Evolutionary conservation across 768 basidiomycete genomes (phyloP).

Genomic region (Floccularia luteovirens): DNA sequence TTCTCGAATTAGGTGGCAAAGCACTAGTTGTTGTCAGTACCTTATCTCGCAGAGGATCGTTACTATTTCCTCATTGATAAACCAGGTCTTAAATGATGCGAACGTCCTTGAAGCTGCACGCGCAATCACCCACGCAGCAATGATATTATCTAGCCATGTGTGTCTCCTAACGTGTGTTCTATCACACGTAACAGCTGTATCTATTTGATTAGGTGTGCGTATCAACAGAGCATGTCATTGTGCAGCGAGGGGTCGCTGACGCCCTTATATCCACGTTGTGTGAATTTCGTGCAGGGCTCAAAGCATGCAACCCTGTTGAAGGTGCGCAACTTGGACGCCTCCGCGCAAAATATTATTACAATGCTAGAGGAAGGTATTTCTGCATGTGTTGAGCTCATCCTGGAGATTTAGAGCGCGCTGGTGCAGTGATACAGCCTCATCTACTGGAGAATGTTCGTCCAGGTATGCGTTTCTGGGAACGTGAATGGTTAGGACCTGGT

Average conservation of each 20-base stretch:
- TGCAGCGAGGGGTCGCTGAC: slow-evolving; percentile 31
- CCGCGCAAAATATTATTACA: slow-evolving; percentile 35
- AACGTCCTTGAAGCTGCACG: slow-evolving; percentile 46
- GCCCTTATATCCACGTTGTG: slow-evolving; percentile 25
- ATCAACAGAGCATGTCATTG: slow-evolving; percentile 52
- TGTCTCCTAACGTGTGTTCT: not conserved
- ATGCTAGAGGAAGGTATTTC: slow-evolving; percentile 36
- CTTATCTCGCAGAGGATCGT: too few relatives aligned
- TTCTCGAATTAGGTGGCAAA: slow-evolving; percentile 51
- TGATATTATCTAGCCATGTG: slow-evolving; percentile 37
- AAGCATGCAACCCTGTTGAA: slow-evolving; percentile 26
- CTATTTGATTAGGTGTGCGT: slow-evolving; percentile 45
- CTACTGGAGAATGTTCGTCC: slow-evolving; percentile 37
- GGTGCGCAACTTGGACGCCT: slow-evolving; percentile 34
- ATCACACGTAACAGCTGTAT: not conserved
- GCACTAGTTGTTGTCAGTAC: slow-evolving; percentile 38
- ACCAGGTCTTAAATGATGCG: slow-evolving; percentile 47
- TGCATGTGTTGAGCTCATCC: slow-evolving; percentile 34
- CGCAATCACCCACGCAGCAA: slow-evolving; percentile 33
- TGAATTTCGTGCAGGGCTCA: slow-evolving; percentile 20
- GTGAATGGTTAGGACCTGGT: slow-evolving; percentile 61
- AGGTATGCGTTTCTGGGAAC: slow-evolving; percentile 45
- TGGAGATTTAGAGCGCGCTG: slow-evolving; percentile 33
- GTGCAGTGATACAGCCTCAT: slow-evolving; percentile 44
- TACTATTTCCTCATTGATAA: not conserved